These are phyloP conservation scores for Calonectria leucothoes DNA, from an alignment of 2,329 filamentous ascomycete species.

Conservation along the genomic window DNA sequence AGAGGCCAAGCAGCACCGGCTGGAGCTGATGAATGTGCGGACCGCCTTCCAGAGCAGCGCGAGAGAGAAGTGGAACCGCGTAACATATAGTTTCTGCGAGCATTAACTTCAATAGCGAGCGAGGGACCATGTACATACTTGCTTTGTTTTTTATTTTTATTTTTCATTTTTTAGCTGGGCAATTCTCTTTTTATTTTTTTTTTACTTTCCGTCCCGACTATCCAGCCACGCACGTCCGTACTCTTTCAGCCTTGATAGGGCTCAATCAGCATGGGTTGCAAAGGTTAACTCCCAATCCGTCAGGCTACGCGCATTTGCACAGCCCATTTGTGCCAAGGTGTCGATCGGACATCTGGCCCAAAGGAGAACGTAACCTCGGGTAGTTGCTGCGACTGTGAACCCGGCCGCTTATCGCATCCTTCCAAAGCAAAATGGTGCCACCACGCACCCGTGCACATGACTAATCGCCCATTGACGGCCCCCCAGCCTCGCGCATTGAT, in stretches of 20 bases:
- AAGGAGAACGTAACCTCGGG: background rate
- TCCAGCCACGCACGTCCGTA: too few relatives aligned
- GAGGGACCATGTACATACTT: background rate
- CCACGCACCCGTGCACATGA: background rate
- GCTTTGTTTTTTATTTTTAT: background rate
- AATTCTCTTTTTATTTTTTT: too few relatives aligned
- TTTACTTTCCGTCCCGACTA: too few relatives aligned
- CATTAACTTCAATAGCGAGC: conserved; percentile 26
- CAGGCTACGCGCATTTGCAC: background rate
- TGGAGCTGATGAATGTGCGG: conserved; percentile 29
- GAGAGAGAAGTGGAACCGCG: accelerated
- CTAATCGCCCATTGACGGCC: background rate
- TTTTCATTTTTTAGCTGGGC: background rate
- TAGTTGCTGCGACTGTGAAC: background rate
- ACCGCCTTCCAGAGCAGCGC: background rate
- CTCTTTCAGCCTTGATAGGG: background rate
- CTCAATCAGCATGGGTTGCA: background rate
- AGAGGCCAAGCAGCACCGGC: conserved; percentile 26
- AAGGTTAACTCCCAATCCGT: background rate
- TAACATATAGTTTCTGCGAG: conserved; percentile 31
- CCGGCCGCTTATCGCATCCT: background rate
- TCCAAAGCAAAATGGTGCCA: background rate
- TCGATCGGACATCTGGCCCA: background rate
- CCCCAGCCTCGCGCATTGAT: background rate
- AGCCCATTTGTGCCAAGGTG: background rate